Conservation (phyloP, 176 grass and related monocot species). For the Bolboschoenus planiculmis region DNA sequence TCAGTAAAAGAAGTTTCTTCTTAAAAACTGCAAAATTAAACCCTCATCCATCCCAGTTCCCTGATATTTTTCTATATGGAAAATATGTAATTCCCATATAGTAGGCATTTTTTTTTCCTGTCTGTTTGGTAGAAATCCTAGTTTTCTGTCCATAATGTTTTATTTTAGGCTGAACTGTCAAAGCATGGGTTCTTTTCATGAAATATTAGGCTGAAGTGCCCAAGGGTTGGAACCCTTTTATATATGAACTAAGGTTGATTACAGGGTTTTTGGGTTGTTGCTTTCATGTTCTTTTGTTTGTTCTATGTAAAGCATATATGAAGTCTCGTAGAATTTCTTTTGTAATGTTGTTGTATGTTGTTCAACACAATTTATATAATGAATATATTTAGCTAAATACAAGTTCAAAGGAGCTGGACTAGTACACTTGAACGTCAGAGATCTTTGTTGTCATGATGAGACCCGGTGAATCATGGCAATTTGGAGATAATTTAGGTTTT, state of each 20-base stretch:
- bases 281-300: not conserved
- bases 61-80: not conserved
- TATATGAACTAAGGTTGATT: conserved; percentile 13
- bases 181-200: not conserved
- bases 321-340: not conserved
- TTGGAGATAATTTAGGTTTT: not conserved
- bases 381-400: not conserved
- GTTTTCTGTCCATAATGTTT: not conserved
- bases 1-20: not conserved
- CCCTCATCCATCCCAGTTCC: not conserved
- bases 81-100: not conserved
- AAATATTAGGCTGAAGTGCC: not conserved
- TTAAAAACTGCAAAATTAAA: not conserved
- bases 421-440: not conserved
- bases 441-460: not conserved
- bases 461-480: too few relatives aligned
- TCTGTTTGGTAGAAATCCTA: not conserved
- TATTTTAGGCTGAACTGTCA: not conserved
- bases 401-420: not conserved
- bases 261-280: not conserved
- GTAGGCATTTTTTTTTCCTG: not conserved
- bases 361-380: not conserved
- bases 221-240: conserved; percentile 3
- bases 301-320: not conserved
- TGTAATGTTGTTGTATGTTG: not conserved